Percentiles rank a stretch among this genome's conserved stretches.
Conservation (phyloP, 2,329 filamentous ascomycete genomes). For the Alternaria tenuissima region DNA sequence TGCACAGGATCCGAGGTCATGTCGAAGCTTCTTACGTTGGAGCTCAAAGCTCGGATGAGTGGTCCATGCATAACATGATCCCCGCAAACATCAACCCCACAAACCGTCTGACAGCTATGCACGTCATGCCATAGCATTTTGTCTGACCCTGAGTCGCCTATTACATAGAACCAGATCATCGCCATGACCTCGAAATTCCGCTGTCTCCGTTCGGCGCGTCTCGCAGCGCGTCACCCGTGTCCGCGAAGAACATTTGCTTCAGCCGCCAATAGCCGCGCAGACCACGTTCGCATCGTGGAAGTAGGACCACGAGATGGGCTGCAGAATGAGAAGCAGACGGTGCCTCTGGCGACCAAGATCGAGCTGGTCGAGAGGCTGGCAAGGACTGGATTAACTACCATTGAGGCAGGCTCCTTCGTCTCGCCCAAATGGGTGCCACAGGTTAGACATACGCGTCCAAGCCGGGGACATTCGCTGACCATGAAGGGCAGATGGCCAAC, state of each 20-base stretch:
- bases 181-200: slow-evolving; percentile 43
- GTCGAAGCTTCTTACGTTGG: not conserved
- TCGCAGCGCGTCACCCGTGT: slow-evolving; percentile 46
- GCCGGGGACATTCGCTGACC: slow-evolving; percentile 51
- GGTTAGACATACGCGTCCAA: slow-evolving; percentile 52
- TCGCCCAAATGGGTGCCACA: slow-evolving; percentile 87
- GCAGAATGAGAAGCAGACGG: slow-evolving; percentile 80
- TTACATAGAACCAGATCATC: not conserved
- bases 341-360: slow-evolving; percentile 77
- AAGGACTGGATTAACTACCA: slow-evolving; percentile 72
- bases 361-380: slow-evolving; percentile 76
- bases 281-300: slow-evolving; percentile 73
- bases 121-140: slow-evolving; percentile 17
- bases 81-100: slow-evolving; percentile 27
- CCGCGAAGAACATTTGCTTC: slow-evolving; percentile 43
- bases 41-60: slow-evolving; percentile 2
- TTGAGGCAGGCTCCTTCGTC: slow-evolving; percentile 85
- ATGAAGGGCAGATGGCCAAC: slow-evolving; percentile 72
- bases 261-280: slow-evolving; percentile 43
- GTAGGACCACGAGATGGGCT: slow-evolving; percentile 87
- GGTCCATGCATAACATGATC: slow-evolving; percentile 23
- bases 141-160: not conserved
- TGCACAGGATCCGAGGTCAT: not conserved
- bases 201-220: slow-evolving; percentile 45
- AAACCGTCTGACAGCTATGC: slow-evolving; percentile 15